These are phyloP conservation scores for Sarocladium oryzae DNA, from an alignment of 2,329 filamentous ascomycete genomes.

Conservation along the genomic window DNA sequence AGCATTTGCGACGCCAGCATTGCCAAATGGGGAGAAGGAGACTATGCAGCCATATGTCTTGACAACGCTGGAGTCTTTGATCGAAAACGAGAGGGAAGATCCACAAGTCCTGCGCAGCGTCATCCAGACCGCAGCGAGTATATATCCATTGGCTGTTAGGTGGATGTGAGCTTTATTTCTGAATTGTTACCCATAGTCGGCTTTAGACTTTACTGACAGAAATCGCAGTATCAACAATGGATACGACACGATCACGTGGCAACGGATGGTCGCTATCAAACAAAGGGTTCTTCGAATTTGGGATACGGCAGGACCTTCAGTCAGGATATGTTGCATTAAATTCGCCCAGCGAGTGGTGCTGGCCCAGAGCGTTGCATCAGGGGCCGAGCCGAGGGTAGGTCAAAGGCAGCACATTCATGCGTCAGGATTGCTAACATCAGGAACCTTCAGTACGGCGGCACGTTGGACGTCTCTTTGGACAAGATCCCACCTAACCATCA, in stretches of 20 bases:
- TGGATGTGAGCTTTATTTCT: constrained; percentile 74
- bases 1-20: constrained; percentile 86
- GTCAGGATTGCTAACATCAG: constrained; percentile 16
- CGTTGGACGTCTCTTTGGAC: constrained; percentile 73
- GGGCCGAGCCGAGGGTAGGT: constrained; percentile 75
- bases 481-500: constrained; percentile 80
- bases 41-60: constrained; percentile 70
- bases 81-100: constrained; percentile 71
- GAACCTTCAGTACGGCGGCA: constrained; percentile 35
- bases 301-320: constrained; percentile 69
- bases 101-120: constrained; percentile 74
- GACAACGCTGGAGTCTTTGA: constrained; percentile 64
- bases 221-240: constrained; percentile 72
- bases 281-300: constrained; percentile 80
- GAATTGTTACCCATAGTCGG: constrained; percentile 11
- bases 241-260: constrained; percentile 76
- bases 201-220: not conserved
- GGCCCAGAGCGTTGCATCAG: constrained; percentile 79
- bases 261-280: constrained; percentile 83
- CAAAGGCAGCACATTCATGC: not conserved
- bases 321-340: constrained; percentile 93
- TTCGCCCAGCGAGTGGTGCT: constrained; percentile 92
- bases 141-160: constrained; percentile 86
- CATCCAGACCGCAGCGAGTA: constrained; percentile 82
- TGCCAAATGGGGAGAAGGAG: constrained; percentile 73